phyloP scores from a whole-genome alignment of 1,284 basidiomycete genomes.

The Tremellales sp. region DNA sequence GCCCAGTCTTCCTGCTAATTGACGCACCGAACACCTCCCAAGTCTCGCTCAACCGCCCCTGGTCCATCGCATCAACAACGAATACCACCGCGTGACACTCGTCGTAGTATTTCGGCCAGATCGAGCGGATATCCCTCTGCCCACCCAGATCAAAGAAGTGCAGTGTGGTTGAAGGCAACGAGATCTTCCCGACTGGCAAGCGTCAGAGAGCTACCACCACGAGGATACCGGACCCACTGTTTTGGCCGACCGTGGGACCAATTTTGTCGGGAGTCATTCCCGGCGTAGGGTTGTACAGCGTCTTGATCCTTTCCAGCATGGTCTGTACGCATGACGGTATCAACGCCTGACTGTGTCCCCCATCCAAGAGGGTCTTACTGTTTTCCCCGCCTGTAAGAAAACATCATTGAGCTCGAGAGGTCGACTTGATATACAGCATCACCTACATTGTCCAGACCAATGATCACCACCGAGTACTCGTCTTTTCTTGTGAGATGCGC shows the following conservation, averaged over 20 bases:
- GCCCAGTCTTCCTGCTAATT: neutral
- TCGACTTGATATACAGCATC: neutral
- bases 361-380: conserved; percentile 54
- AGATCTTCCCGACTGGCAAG: conserved; percentile 76
- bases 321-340: conserved; percentile 55
- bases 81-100: conserved; percentile 92
- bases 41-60: conserved; percentile 76
- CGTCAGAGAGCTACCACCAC: neutral
- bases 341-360: neutral
- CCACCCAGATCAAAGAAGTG: conserved; percentile 94
- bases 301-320: conserved; percentile 86
- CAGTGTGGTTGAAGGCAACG: conserved; percentile 80
- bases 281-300: conserved; percentile 76
- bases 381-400: conserved; percentile 68
- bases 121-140: conserved; percentile 81
- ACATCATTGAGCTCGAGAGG: conserved; percentile 4
- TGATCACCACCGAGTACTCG: conserved; percentile 88
- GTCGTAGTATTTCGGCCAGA: conserved; percentile 90
- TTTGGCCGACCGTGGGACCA: conserved; percentile 89
- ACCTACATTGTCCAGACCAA: conserved; percentile 58
- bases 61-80: conserved; percentile 83
- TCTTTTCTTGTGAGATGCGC: conserved; percentile 87
- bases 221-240: conserved; percentile 59
- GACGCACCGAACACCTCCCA: conserved; percentile 89
- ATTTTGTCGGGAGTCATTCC: conserved; percentile 84